These are phyloP conservation scores for Phialophora macrospora DNA, from an alignment of 2,329 filamentous ascomycete genomes.

Conservation along the genomic window DNA sequence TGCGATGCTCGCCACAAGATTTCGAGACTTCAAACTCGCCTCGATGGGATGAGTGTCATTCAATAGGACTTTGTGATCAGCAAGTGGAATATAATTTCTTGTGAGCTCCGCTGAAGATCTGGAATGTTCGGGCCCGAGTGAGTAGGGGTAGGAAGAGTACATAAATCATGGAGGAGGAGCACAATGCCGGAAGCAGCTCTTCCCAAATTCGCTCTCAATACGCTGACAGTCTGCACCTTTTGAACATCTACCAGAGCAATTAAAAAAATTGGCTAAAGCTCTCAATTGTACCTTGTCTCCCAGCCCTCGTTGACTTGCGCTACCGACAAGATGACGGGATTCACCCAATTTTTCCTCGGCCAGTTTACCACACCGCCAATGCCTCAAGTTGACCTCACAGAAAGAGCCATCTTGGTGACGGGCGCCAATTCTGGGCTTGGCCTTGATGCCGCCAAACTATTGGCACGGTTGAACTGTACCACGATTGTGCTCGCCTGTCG, in stretches of 20 bases:
- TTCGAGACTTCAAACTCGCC: background rate
- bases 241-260: background rate
- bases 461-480: conserved; percentile 48
- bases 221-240: background rate
- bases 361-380: conserved; percentile 32
- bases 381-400: conserved; percentile 38
- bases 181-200: background rate
- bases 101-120: background rate
- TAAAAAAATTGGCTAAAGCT: background rate
- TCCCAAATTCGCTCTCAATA: background rate
- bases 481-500: conserved; percentile 54
- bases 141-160: background rate
- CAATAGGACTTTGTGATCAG: too few species aligned
- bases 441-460: conserved; percentile 51
- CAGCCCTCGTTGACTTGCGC: background rate
- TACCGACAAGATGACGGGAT: conserved; percentile 17
- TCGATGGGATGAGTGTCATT: background rate
- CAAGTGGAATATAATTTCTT: background rate
- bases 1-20: background rate
- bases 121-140: background rate
- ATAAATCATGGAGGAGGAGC: background rate
- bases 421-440: conserved; percentile 54
- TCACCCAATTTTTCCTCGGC: conserved; percentile 28
- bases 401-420: conserved; percentile 52
- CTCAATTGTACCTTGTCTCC: background rate